phyloP scores from a whole-genome alignment of 352 stramenopile genomes.

The Pythium folliculosum region DNA sequence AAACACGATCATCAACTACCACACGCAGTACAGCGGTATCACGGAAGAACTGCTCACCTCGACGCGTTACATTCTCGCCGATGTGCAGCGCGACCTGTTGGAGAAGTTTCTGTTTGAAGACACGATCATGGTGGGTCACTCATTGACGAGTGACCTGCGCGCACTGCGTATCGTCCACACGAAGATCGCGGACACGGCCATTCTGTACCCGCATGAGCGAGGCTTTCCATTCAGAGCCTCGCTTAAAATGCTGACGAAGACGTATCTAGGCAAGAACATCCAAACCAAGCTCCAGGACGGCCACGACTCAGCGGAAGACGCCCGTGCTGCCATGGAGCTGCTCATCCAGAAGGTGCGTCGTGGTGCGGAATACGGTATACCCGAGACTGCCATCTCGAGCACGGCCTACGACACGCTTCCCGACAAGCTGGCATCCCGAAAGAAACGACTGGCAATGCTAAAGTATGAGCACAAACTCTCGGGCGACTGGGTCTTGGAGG shows the following conservation, averaged over 20 bases:
- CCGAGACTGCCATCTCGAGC: conserved; percentile 36
- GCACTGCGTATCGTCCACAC: conserved; percentile 76
- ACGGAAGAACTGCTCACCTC: conserved; percentile 65
- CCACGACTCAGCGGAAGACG: conserved; percentile 86
- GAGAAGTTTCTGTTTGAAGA: conserved; percentile 63
- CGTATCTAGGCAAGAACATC: conserved; percentile 78
- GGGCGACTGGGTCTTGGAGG: conserved; percentile 20
- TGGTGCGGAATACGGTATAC: conserved; percentile 74
- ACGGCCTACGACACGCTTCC: conserved; percentile 68
- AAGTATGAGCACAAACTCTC: conserved; percentile 29
- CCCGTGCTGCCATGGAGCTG: conserved; percentile 75
- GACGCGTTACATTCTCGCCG: conserved; percentile 59
- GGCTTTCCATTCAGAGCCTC: conserved; percentile 83
- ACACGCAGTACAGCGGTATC: conserved; percentile 90
- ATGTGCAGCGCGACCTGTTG: conserved; percentile 70
- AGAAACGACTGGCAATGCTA: conserved; percentile 58
- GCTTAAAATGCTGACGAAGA: conserved; percentile 85
- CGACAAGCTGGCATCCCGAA: conserved; percentile 48
- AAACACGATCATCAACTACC: conserved; percentile 88
- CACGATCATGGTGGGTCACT: conserved; percentile 86
- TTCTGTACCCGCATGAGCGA: conserved; percentile 83
- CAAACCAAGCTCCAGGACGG: conserved; percentile 62
- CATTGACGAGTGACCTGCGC: conserved; percentile 83
- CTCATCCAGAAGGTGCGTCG: conserved; percentile 70
- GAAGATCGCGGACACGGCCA: conserved; percentile 70